phyloP scores from a whole-genome alignment of 306 rosid species.

The Ormosia semicastrata region DNA sequence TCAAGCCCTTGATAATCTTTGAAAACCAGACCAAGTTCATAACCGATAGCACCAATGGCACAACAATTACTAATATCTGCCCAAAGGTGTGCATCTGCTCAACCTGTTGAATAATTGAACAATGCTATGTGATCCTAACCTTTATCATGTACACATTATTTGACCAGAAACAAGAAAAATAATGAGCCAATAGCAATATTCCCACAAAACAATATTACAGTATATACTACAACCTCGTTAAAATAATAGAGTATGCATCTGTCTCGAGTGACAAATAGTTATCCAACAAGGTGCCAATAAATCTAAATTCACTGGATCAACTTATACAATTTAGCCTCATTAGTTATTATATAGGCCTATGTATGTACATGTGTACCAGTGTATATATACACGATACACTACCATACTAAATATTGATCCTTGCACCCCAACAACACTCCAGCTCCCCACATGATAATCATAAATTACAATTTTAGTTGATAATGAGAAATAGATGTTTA shows the following conservation, averaged over 20 bases:
- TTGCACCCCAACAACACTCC: conserved; percentile 12
- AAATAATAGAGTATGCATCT: not conserved
- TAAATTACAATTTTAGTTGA: not conserved
- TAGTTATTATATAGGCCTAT: not conserved
- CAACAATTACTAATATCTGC: conserved; percentile 47
- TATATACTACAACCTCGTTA: not conserved
- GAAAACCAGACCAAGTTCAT: conserved; percentile 86
- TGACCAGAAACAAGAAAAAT: not conserved
- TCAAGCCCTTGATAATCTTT: conserved; percentile 70
- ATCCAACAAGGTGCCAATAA: not conserved
- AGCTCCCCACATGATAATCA: not conserved
- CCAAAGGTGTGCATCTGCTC: conserved; percentile 61
- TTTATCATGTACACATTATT: not conserved
- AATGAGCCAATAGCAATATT: not conserved
- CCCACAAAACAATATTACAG: not conserved
- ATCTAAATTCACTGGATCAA: not conserved
- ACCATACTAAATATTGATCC: not conserved
- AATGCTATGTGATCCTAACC: not conserved
- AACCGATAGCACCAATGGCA: conserved; percentile 53
- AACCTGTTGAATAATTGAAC: conserved; percentile 45
- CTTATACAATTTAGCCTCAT: not conserved
- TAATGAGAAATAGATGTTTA: not conserved
- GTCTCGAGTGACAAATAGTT: not conserved
- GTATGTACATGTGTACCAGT: not conserved
- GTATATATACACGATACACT: not conserved